Percentiles rank a stretch among this genome's conserved stretches.
These are phyloP conservation scores for Uronychia setigera DNA, from an alignment of 73 alveolate genomes.

Conservation along the genomic window DNA sequence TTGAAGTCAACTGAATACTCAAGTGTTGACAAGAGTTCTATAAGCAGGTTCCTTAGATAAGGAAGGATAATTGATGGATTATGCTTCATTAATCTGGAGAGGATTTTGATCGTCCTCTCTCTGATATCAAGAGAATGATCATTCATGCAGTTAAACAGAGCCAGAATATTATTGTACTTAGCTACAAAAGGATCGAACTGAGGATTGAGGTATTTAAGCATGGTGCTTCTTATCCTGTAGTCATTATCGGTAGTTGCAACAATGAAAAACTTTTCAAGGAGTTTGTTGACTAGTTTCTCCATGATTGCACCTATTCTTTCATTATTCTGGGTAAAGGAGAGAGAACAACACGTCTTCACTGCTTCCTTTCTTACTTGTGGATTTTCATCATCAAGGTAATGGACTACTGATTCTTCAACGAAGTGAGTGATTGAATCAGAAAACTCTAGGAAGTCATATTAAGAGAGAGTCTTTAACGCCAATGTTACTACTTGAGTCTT, in stretches of 20 bases:
- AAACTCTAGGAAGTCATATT: constrained; percentile 61
- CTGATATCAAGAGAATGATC: constrained; percentile 75
- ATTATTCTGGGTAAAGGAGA: constrained; percentile 37
- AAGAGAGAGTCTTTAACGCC: constrained; percentile 55
- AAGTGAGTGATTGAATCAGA: constrained; percentile 63
- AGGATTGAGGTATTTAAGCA: constrained; percentile 77
- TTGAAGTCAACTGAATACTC: constrained; percentile 65
- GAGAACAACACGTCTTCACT: constrained; percentile 61
- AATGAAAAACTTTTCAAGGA: constrained; percentile 77
- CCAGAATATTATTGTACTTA: constrained; percentile 65
- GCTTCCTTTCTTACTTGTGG: constrained; percentile 62
- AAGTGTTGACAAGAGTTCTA: constrained; percentile 55
- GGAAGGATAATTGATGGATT: constrained; percentile 79
- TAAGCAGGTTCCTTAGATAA: constrained; percentile 68
- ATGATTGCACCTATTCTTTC: constrained; percentile 61
- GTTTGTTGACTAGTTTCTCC: constrained; percentile 67
- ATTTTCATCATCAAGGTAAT: constrained; percentile 61
- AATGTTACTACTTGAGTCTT: constrained; percentile 51
- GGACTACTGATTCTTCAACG: constrained; percentile 55
- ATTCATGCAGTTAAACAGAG: constrained; percentile 79
- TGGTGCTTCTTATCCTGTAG: constrained; percentile 78
- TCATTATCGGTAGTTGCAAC: constrained; percentile 87
- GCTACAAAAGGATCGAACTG: constrained; percentile 78
- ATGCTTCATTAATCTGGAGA: constrained; percentile 72
- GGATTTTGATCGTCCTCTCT: constrained; percentile 75